Percentiles rank a stretch among this genome's conserved stretches.
phyloP scores from a whole-genome alignment of 2,329 filamentous ascomycete genomes.

The Rhynchosporium agropyri region DNA sequence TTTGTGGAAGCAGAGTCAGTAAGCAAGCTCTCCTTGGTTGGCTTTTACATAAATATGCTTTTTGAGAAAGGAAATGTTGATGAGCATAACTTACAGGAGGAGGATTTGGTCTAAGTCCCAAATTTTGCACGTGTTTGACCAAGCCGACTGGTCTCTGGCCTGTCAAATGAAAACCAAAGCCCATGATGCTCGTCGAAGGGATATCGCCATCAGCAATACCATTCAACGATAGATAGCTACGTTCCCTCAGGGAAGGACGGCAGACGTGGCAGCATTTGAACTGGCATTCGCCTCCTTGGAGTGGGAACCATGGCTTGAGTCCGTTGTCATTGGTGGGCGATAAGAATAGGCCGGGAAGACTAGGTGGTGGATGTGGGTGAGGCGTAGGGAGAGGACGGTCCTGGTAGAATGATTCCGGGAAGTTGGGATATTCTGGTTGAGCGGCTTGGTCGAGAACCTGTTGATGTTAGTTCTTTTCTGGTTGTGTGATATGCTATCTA shows the following conservation, averaged over 20 bases:
- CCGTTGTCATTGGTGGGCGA: constrained; percentile 4
- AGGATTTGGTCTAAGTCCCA: constrained; percentile 37
- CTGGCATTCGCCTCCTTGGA: constrained; percentile 49
- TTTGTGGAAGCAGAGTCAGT: background rate
- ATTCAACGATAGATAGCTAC: constrained; percentile 54
- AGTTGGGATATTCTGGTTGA: background rate
- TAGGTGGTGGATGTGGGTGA: constrained; percentile 15
- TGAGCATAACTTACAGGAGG: constrained; percentile 22
- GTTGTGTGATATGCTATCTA: too few relatives aligned
- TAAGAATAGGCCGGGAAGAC: background rate
- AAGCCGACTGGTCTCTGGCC: constrained; percentile 46
- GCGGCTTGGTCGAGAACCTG: constrained; percentile 15
- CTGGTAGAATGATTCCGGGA: constrained; percentile 11
- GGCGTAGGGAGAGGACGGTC: background rate
- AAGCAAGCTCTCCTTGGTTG: too few relatives aligned
- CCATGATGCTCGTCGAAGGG: constrained; percentile 52
- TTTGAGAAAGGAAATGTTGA: background rate
- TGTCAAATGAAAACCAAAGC: constrained; percentile 54
- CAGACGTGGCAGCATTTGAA: constrained; percentile 55
- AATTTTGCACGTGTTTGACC: constrained; percentile 34
- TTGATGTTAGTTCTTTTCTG: background rate
- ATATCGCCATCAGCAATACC: constrained; percentile 54
- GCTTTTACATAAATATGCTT: too few relatives aligned
- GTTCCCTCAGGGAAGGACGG: constrained; percentile 48
- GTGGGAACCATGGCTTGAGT: constrained; percentile 45